Conservation (phyloP, 225 moss, liverwort and hornwort genomes). For the Thuidium tamariscinum region DNA sequence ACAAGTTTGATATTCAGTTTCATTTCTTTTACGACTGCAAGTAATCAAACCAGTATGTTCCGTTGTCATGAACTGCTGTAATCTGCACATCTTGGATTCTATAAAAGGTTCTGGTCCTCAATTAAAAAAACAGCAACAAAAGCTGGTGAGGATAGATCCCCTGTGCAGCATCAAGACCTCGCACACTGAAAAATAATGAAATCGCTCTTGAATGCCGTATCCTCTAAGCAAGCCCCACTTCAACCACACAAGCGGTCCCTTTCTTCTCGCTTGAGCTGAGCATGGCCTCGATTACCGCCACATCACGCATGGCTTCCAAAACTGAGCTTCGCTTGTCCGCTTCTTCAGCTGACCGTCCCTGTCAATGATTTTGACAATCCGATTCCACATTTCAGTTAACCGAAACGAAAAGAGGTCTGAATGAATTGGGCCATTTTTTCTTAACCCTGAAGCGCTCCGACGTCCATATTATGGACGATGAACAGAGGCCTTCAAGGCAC, state of each 20-base stretch:
- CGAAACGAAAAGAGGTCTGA: not conserved
- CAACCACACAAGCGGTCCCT: constrained; percentile 39
- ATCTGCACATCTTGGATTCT: not conserved
- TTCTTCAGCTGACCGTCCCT: constrained; percentile 45
- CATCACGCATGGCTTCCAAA: constrained; percentile 73
- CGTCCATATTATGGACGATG: no score
- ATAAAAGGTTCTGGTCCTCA: not conserved
- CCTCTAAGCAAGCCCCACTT: constrained; percentile 23
- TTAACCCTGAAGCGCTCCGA: no score
- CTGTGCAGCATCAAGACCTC: not conserved
- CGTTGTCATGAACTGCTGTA: not conserved
- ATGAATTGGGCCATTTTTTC: not conserved
- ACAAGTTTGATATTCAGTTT: not conserved
- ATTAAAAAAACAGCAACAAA: not conserved
- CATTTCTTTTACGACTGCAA: not conserved
- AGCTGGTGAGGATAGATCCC: not conserved
- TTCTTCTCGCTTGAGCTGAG: constrained; percentile 59
- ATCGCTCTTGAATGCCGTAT: not conserved
- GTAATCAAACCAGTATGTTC: not conserved
- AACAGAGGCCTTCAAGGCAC: no score
- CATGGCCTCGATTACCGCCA: constrained; percentile 76
- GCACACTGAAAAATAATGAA: not conserved
- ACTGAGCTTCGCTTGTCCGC: constrained; percentile 85
- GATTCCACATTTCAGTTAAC: not conserved
- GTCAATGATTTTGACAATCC: not conserved